Percentiles rank a stretch among this genome's conserved stretches.
These are phyloP conservation scores for Funneliformis geosporum DNA, from an alignment of 192 early-diverging fungal genomes.

Conservation along the genomic window DNA sequence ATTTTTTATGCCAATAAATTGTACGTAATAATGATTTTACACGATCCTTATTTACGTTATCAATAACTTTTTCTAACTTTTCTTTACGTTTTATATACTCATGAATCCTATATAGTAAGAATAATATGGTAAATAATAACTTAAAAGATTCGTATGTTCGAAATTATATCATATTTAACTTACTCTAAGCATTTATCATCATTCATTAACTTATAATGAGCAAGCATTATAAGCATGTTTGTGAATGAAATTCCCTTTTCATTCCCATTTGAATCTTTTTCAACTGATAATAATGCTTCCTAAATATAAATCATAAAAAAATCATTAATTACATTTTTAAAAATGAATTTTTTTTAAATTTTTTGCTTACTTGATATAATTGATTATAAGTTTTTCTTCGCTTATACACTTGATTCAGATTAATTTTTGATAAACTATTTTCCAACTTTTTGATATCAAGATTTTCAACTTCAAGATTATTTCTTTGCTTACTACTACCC, in stretches of 20 bases:
- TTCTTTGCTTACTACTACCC: not conserved
- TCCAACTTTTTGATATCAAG: conserved; percentile 35
- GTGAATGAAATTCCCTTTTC: conserved; percentile 48
- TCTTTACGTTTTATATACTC: conserved; percentile 42
- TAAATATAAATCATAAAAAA: conserved; percentile 3
- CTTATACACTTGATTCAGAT: conserved; percentile 34
- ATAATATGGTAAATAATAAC: not conserved
- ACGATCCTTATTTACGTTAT: conserved; percentile 21
- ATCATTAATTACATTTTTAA: not conserved
- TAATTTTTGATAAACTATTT: conserved; percentile 32
- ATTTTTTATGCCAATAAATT: conserved; percentile 27
- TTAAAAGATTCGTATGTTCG: conserved; percentile 1
- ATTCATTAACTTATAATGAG: conserved; percentile 56
- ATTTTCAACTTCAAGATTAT: not conserved
- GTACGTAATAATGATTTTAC: conserved; percentile 25
- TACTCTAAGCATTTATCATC: conserved; percentile 56
- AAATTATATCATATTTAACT: conserved; percentile 29
- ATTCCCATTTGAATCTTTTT: conserved; percentile 21
- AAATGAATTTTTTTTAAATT: not conserved
- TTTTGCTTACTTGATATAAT: conserved; percentile 41
- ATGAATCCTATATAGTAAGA: conserved; percentile 38
- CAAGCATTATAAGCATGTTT: conserved; percentile 58
- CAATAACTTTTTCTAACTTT: conserved; percentile 41
- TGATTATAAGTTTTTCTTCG: conserved; percentile 38
- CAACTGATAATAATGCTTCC: conserved; percentile 29